Conservation (phyloP, 345 rosid species). For the Rhodamnia argentea region DNA sequence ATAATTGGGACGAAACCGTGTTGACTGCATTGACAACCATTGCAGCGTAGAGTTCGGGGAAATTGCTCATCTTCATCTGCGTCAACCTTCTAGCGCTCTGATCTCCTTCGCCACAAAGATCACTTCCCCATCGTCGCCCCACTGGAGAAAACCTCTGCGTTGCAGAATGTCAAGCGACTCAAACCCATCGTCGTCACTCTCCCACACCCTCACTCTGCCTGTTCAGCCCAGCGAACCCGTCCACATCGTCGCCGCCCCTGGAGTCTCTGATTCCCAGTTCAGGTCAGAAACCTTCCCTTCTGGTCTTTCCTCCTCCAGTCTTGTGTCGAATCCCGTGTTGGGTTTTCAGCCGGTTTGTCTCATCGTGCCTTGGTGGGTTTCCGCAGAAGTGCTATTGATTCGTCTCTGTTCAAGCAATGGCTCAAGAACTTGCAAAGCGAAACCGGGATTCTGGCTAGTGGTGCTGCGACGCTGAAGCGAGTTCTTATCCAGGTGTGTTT, state of each 20-base stretch:
- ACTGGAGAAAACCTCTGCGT: not conserved
- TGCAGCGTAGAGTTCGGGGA: not conserved
- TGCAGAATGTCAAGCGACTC: not conserved
- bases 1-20: no score
- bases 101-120: not conserved
- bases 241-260: conserved; percentile 42
- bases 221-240: conserved; percentile 19
- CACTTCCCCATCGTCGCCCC: not conserved
- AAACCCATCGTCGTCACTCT: not conserved
- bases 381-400: conserved; percentile 58
- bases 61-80: not conserved
- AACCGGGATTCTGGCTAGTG: conserved; percentile 60
- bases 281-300: conserved; percentile 19
- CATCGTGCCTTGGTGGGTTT: not conserved
- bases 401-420: conserved; percentile 77
- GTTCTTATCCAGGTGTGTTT: conserved; percentile 62
- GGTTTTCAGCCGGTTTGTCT: not conserved
- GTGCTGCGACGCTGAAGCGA: conserved; percentile 40
- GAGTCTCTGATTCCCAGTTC: conserved; percentile 60
- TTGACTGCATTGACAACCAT: not conserved
- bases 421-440: conserved; percentile 62
- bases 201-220: conserved; percentile 3
- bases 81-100: not conserved
- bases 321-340: not conserved
- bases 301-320: not conserved